Base-by-base conservation (phyloP, 345 rosid genomes). In the Moricandia arvensis region DNA sequence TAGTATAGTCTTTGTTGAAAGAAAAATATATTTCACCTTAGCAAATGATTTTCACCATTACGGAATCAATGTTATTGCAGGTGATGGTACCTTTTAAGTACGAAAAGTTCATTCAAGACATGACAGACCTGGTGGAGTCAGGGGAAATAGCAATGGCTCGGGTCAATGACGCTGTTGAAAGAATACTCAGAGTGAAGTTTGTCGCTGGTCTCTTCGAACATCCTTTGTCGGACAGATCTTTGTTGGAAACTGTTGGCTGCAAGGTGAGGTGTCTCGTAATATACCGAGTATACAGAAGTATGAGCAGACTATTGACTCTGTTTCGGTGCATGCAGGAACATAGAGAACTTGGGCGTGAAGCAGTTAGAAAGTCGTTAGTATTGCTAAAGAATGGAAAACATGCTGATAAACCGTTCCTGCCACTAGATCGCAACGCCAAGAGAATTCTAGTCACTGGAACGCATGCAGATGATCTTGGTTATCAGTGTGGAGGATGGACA, bases 401-500 rank as follows among this genome's bases (percentile, higher is more conserved):
- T 59, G 71, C 78, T 51, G 71, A 73, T 41, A 85, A 85, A 67
- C 77, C 84, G 8, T 84, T 89, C 68, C 88, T 94, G 72, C 96
- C 97, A 41, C 76, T 94, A 43, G 87, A 91, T 67, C 84, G 78
- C 79, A 89, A 78, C 31, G 88, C 88, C 21, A 83, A 74, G 79
- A 91, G 74, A 72, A 85, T 94, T 76, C 91, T 94, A 53, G 88
- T 89, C 17, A 72, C 85, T 13, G 96, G 98, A 78, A 80, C 88
- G 7, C 98, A 94, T 69, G 93, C 95, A 47, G 90, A 91, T 73
- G 83, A 93, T 86, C 93, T 93, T 59, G 96, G 98, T 16, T 91
- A 80, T 79, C 97, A 91, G 67, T 91, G 96, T 26, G 98, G 98
- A 68, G 98, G 97, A 16, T 91, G 98, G 98, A 90, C 97, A n/a